phyloP scores from a whole-genome alignment of 2,329 filamentous ascomycete species.

The Scorias spongiosa region DNA sequence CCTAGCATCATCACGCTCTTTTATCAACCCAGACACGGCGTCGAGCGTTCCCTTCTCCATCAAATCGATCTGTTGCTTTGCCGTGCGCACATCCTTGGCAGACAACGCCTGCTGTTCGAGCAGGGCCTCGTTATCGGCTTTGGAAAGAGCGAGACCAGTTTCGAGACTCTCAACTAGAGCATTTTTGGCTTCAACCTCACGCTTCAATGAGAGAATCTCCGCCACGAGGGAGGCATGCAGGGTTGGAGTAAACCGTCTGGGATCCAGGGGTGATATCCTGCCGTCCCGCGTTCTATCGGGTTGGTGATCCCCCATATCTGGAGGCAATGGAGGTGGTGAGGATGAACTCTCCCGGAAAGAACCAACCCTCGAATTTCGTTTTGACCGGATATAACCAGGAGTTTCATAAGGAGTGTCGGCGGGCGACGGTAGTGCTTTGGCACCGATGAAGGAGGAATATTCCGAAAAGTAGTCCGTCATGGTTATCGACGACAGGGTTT shows the following conservation, averaged over 20 bases:
- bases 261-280: slow-evolving; percentile 55
- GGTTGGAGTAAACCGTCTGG: slow-evolving; percentile 84
- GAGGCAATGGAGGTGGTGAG: slow-evolving; percentile 42
- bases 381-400: slow-evolving; percentile 37
- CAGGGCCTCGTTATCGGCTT: slow-evolving; percentile 59
- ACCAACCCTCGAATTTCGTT: slow-evolving; percentile 41
- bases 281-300: slow-evolving; percentile 35
- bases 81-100: slow-evolving; percentile 60
- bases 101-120: slow-evolving; percentile 46
- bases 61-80: slow-evolving; percentile 73
- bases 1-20: slow-evolving; percentile 73
- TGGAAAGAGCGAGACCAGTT: slow-evolving; percentile 51
- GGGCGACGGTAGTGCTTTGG: slow-evolving; percentile 51
- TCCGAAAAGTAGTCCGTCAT: slow-evolving; percentile 33
- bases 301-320: slow-evolving; percentile 24
- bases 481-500: background rate
- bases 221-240: slow-evolving; percentile 88
- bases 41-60: slow-evolving; percentile 80
- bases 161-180: slow-evolving; percentile 79
- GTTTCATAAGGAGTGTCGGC: slow-evolving; percentile 58
- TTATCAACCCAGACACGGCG: slow-evolving; percentile 66
- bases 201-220: slow-evolving; percentile 72
- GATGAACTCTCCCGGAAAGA: slow-evolving; percentile 45
- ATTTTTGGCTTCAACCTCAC: slow-evolving; percentile 82
- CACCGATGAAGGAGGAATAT: slow-evolving; percentile 29